Evolutionary conservation across 2,329 filamentous ascomycete species (phyloP), one percentile per base, ranked within the genome.

Genomic region (Sporothrix variecibatus): DNA sequence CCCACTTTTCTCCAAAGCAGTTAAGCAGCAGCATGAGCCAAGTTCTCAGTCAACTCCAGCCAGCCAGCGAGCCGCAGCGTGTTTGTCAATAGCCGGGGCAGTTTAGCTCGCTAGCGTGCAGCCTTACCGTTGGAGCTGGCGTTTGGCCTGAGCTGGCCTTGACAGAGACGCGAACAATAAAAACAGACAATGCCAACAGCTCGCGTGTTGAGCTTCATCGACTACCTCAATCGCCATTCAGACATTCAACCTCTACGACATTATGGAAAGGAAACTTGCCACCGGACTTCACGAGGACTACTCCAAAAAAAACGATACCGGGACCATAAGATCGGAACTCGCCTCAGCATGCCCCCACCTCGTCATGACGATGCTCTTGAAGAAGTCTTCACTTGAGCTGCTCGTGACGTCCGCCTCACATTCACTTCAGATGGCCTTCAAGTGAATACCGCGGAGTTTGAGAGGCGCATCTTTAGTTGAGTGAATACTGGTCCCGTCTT

Each of bases 1-100:
- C 28, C 65, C 65, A 68, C 65, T 49, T 51, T 51, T 68, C 65
- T 49, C 64, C 64, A 68, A 68, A 11, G 40, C 40, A 34, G 34
- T 34, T 34, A 34, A 34, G 34, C 34, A 34, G 34, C 34, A 56
- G 15, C 43, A 49, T 4, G 43, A 49, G 43, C 15, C 43, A 5
- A 49, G 43, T n/a, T n/a, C n/a, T n/a, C n/a, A n/a, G n/a, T 43
- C 40, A 20, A 15, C 20, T 20, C 23, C 60, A 64, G 17, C 17
- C 28, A 38, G 31, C 58, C 28, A 38, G 58, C 31, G 31, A 49
- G 15, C 43, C 43, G 12, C 43, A 49, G 43, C 43, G 43, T 43
- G 40, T 49, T 49, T 49, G 43, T 49, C 43, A 49, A 49, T 49
- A 49, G 43, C 43, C 43, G 43, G 43, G 43, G 43, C 43, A 49